A percentile compares a stretch with the other conserved stretches of the same genome.
These are phyloP conservation scores for Tetraselmis chui DNA, from an alignment of 139 green algal species.

Conservation along the genomic window DNA sequence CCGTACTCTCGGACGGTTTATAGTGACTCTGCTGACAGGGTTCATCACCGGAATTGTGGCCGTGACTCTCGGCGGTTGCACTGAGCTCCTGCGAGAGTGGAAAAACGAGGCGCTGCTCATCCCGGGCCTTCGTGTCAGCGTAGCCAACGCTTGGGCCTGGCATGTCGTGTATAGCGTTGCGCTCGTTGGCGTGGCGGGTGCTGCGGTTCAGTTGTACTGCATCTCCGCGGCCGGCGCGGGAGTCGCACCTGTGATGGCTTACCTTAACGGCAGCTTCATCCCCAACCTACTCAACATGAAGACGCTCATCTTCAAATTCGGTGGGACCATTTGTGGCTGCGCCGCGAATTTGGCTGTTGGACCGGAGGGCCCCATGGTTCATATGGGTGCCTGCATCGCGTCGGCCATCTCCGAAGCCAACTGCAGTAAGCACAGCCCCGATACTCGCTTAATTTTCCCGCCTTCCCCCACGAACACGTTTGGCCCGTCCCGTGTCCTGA, in stretches of 20 bases:
- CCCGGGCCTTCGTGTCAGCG: neutral
- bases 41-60: slow-evolving; percentile 60
- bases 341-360: slow-evolving; percentile 50
- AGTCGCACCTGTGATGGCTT: slow-evolving; percentile 81
- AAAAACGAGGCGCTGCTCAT: slow-evolving; percentile 33
- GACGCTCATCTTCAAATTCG: slow-evolving; percentile 60
- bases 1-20: slow-evolving; percentile 55
- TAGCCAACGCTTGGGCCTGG: slow-evolving; percentile 22
- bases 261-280: slow-evolving; percentile 66
- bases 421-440: slow-evolving; percentile 42
- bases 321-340: slow-evolving; percentile 48
- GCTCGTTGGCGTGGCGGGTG: slow-evolving; percentile 23
- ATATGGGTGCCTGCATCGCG: slow-evolving; percentile 78
- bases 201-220: slow-evolving; percentile 59
- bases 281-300: slow-evolving; percentile 55
- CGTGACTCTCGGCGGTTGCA: slow-evolving; percentile 26
- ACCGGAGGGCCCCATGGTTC: slow-evolving; percentile 82
- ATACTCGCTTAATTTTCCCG: neutral
- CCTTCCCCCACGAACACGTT: slow-evolving; percentile 7
- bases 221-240: slow-evolving; percentile 67
- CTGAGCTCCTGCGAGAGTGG: slow-evolving; percentile 25
- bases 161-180: slow-evolving; percentile 31
- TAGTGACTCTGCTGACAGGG: slow-evolving; percentile 55
- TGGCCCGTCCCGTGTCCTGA: slow-evolving; percentile 18
- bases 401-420: slow-evolving; percentile 54